phyloP scores from a whole-genome alignment of 1,284 basidiomycete species.

The Marasmius tenuissimus region DNA sequence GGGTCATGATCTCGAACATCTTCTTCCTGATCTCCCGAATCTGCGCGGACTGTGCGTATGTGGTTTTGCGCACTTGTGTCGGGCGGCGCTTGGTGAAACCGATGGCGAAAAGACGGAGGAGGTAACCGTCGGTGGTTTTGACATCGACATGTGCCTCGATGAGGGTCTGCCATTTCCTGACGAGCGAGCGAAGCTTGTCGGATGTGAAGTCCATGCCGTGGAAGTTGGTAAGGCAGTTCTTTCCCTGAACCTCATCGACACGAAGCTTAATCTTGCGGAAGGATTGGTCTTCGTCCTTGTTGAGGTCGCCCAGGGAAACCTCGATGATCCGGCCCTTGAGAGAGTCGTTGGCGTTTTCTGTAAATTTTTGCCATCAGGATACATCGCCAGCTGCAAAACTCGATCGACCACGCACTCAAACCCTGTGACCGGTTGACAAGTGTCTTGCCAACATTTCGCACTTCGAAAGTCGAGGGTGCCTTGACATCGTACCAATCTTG shows the following conservation, averaged over 20 bases:
- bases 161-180: slow-evolving; percentile 99
- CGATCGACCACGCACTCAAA: slow-evolving; percentile 71
- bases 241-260: slow-evolving; percentile 97
- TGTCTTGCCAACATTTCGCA: slow-evolving; percentile 97
- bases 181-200: slow-evolving; percentile 99
- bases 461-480: slow-evolving; percentile 97
- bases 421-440: slow-evolving; percentile 98
- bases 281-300: slow-evolving; percentile 99
- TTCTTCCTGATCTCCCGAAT: slow-evolving; percentile 98
- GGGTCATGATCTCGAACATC: slow-evolving; percentile 99
- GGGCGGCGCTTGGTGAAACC: slow-evolving; percentile 98
- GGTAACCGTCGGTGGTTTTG: slow-evolving; percentile 99
- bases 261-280: slow-evolving; percentile 99
- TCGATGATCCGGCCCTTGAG: slow-evolving; percentile 97
- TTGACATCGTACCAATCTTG: slow-evolving; percentile 99
- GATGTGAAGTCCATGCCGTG: slow-evolving; percentile 99
- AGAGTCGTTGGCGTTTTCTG: slow-evolving; percentile 99
- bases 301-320: slow-evolving; percentile 95
- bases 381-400: not conserved
- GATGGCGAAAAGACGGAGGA: slow-evolving; percentile 98
- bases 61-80: slow-evolving; percentile 98
- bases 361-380: slow-evolving; percentile 12
- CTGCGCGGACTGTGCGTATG: slow-evolving; percentile 95
- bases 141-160: slow-evolving; percentile 99
- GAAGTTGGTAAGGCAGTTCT: slow-evolving; percentile 99